phyloP scores from a whole-genome alignment of 257 asterid species.

The Cordia subcordata region DNA sequence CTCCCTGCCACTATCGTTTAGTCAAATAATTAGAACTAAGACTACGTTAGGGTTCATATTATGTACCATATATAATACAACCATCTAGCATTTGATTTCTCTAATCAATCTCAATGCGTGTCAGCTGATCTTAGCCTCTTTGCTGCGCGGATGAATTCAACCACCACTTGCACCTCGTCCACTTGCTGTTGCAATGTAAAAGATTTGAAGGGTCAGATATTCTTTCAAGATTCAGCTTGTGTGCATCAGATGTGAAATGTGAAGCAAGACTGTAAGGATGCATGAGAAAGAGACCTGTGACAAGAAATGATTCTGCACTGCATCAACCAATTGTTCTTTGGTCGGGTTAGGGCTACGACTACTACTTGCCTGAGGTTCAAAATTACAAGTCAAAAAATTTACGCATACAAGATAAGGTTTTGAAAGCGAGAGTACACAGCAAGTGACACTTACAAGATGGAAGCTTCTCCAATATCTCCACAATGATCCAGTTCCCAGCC shows the following conservation, averaged over 20 bases:
- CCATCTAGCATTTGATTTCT: conserved; percentile 14
- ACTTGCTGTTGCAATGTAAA: conserved; percentile 45
- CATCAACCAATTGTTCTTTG: conserved; percentile 58
- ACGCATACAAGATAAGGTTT: not conserved
- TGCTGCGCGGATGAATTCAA: conserved; percentile 69
- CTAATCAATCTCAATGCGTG: conserved; percentile 30
- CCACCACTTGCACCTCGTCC: conserved; percentile 72
- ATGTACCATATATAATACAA: conserved; percentile 36
- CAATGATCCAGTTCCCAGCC: conserved; percentile 73
- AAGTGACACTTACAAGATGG: conserved; percentile 50
- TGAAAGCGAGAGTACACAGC: conserved; percentile 1
- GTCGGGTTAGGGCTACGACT: conserved; percentile 53
- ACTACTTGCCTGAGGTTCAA: conserved; percentile 42
- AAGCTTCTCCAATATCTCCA: conserved; percentile 80
- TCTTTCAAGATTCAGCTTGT: not conserved
- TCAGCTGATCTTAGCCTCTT: conserved; percentile 48
- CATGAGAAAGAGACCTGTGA: conserved; percentile 52
- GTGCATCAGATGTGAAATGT: not conserved
- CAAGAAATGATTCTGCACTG: conserved; percentile 68
- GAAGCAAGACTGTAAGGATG: not conserved
- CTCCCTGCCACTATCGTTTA: conserved; percentile 22
- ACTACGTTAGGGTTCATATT: conserved; percentile 40
- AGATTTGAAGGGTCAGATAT: conserved; percentile 7
- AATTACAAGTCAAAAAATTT: conserved; percentile 6
- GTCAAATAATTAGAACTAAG: conserved; percentile 38